These are phyloP conservation scores for Rhizoctonia solani DNA, from an alignment of 1,284 basidiomycete genomes.

Conservation along the genomic window DNA sequence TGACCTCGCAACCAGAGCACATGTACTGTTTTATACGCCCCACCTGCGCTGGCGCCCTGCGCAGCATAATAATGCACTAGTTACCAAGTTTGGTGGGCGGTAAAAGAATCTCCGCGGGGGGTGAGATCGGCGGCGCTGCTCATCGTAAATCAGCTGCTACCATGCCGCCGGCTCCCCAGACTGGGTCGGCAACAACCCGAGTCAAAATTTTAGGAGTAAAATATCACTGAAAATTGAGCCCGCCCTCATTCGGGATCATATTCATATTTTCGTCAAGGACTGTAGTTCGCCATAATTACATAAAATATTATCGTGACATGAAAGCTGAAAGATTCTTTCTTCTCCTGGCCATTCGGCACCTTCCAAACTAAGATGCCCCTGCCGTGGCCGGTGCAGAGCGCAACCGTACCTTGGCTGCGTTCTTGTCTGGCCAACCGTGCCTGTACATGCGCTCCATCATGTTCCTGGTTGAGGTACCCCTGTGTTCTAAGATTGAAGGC, in stretches of 20 bases:
- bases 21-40: not conserved
- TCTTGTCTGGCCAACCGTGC: not conserved
- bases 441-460: slow-evolving; percentile 9
- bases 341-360: not conserved
- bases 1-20: not conserved
- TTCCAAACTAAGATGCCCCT: not conserved
- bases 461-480: slow-evolving; percentile 4
- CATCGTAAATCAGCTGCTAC: not conserved
- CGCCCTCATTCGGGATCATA: not conserved
- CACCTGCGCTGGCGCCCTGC: not conserved
- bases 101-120: not conserved
- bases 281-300: not conserved
- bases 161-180: not conserved
- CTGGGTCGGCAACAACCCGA: too few relatives aligned
- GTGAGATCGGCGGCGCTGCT: slow-evolving; percentile 12
- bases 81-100: not conserved
- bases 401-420: not conserved
- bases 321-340: not conserved
- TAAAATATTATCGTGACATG: not conserved
- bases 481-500: not conserved
- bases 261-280: not conserved
- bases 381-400: slow-evolving; percentile 2
- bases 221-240: not conserved
- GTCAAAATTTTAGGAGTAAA: not conserved
- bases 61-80: not conserved